These are phyloP conservation scores for Hansenula lynferdii DNA, from an alignment of 1,139 yeast genomes.

Conservation along the genomic window DNA sequence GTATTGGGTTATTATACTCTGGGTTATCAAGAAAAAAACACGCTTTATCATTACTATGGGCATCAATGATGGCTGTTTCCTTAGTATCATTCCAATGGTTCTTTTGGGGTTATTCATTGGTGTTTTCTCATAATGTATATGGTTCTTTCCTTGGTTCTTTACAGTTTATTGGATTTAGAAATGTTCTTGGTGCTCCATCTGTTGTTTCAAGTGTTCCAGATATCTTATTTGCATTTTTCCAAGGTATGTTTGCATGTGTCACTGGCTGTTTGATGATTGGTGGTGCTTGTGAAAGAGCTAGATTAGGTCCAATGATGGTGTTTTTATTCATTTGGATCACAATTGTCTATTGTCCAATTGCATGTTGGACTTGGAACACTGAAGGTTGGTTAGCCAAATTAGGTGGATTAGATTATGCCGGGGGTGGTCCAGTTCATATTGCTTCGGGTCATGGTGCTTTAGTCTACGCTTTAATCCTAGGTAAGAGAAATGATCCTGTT, in stretches of 20 bases:
- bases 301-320: conserved; percentile 94
- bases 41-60: conserved; percentile 87
- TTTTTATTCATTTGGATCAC: conserved; percentile 92
- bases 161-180: conserved; percentile 71
- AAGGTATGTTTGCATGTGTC: conserved; percentile 93
- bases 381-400: conserved; percentile 81
- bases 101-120: conserved; percentile 93
- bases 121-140: conserved; percentile 65
- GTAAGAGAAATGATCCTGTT: conserved; percentile 85
- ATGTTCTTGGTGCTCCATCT: conserved; percentile 78
- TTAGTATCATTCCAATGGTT: conserved; percentile 91
- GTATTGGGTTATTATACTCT: conserved; percentile 84
- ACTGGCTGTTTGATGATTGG: conserved; percentile 94
- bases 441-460: conserved; percentile 93
- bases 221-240: conserved; percentile 82
- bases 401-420: conserved; percentile 93
- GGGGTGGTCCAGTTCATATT: conserved; percentile 98
- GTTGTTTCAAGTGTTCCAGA: conserved; percentile 72
- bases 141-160: conserved; percentile 76
- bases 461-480: conserved; percentile 85
- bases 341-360: conserved; percentile 91
- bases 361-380: conserved; percentile 96
- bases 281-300: conserved; percentile 97
- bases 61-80: conserved; percentile 85
- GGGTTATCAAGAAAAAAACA: conserved; percentile 92